Conservation (phyloP, 2,329 filamentous ascomycete genomes). For the Lojkania enalia region DNA sequence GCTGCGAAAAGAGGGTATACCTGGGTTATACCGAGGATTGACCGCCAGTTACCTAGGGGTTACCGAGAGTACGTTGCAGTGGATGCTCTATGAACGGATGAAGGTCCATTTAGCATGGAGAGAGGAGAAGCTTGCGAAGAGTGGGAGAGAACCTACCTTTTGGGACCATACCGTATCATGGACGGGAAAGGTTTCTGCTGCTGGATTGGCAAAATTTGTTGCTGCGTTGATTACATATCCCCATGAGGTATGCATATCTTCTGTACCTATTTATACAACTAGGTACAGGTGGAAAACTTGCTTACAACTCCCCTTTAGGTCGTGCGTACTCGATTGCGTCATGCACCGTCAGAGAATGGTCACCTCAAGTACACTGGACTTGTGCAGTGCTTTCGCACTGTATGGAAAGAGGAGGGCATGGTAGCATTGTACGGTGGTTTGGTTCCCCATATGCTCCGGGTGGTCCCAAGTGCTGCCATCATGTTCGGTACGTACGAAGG, state of each 20-base stretch:
- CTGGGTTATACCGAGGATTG: conserved; percentile 85
- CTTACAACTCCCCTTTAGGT: conserved; percentile 55
- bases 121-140: conserved; percentile 59
- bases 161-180: conserved; percentile 78
- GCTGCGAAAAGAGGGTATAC: conserved; percentile 75
- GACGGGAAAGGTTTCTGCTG: conserved; percentile 77
- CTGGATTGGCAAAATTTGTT: conserved; percentile 82
- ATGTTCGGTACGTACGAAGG: conserved; percentile 86
- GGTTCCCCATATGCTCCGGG: conserved; percentile 86
- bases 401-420: conserved; percentile 87
- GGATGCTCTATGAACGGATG: conserved; percentile 92
- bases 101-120: conserved; percentile 72
- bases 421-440: conserved; percentile 85
- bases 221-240: conserved; percentile 87
- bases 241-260: conserved; percentile 69
- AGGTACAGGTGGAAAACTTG: neutral
- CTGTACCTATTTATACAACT: neutral
- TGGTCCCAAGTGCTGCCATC: conserved; percentile 89
- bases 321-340: conserved; percentile 79
- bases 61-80: conserved; percentile 86
- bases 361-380: conserved; percentile 85
- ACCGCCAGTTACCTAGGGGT: conserved; percentile 91
- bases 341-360: conserved; percentile 74
- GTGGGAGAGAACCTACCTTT: conserved; percentile 64
- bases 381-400: conserved; percentile 82